Evolutionary conservation across 345 rosid genomes (phyloP).

Genomic region (Eucalyptus regnans): DNA sequence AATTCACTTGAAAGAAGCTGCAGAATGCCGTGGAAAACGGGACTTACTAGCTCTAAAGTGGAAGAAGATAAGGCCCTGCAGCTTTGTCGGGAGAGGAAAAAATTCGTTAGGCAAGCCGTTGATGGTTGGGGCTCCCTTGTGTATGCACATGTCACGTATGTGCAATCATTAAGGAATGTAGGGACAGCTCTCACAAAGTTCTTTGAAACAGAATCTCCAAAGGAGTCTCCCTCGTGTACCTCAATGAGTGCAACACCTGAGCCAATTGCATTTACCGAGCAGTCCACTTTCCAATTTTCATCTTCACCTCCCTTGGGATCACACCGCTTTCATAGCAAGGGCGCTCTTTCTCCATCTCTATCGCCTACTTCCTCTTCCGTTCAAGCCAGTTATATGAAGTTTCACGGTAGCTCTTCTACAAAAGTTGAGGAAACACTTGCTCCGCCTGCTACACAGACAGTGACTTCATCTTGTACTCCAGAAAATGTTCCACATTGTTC

Average conservation of each 20-base stretch:
- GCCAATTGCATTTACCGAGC: conserved; percentile 47
- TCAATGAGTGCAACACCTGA: conserved; percentile 76
- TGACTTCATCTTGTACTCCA: conserved; percentile 43
- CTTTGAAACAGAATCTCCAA: conserved; percentile 68
- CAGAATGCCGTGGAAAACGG: conserved; percentile 26
- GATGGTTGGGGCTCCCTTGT: conserved; percentile 89
- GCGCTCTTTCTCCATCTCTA: conserved; percentile 48
- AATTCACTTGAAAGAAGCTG: background rate
- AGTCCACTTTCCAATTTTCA: conserved; percentile 49
- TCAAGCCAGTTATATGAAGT: conserved; percentile 57
- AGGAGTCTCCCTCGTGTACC: conserved; percentile 68
- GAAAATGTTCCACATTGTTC: conserved; percentile 23
- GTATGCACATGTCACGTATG: conserved; percentile 60
- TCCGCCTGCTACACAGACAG: conserved; percentile 24
- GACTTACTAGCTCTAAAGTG: conserved; percentile 51
- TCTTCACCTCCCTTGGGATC: conserved; percentile 53
- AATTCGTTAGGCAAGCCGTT: conserved; percentile 75
- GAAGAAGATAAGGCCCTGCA: conserved; percentile 86
- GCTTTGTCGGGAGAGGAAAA: conserved; percentile 87
- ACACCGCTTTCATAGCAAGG: conserved; percentile 29
- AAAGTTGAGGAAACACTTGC: conserved; percentile 75
- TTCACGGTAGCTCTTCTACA: conserved; percentile 44
- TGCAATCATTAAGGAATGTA: conserved; percentile 58
- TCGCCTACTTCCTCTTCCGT: conserved; percentile 45
- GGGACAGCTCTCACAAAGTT: conserved; percentile 70